Evolutionary conservation across 805 yeast species (phyloP).

Genomic region (Danielia oregonensis): DNA sequence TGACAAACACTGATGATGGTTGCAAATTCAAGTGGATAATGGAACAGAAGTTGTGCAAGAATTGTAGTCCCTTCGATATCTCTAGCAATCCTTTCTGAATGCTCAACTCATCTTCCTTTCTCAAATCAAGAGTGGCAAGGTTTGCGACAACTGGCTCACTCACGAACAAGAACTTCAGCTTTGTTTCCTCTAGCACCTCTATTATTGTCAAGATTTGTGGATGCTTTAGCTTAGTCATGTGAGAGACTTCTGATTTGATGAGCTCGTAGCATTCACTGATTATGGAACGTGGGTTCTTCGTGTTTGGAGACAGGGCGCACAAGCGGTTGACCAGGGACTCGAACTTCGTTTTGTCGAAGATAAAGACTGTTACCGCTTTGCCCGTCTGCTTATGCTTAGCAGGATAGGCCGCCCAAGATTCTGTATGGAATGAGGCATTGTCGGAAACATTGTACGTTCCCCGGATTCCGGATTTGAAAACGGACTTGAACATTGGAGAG

Average conservation of each 20-base stretch:
- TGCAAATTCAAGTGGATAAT: constrained; percentile 73
- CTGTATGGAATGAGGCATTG: constrained; percentile 67
- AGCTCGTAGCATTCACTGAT: constrained; percentile 63
- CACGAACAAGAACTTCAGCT: constrained; percentile 72
- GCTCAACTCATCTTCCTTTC: constrained; percentile 60
- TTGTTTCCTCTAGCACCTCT: constrained; percentile 88
- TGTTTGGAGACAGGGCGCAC: constrained; percentile 23
- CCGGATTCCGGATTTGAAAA: constrained; percentile 58
- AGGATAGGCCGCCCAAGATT: constrained; percentile 81
- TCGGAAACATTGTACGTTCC: constrained; percentile 65
- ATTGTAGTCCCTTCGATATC: constrained; percentile 71
- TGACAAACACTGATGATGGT: constrained; percentile 74
- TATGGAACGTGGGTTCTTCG: constrained; percentile 45
- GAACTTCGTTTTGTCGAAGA: constrained; percentile 76
- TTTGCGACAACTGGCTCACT: constrained; percentile 72
- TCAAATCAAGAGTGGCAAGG: constrained; percentile 35
- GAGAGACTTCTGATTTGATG: constrained; percentile 62
- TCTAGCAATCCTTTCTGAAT: constrained; percentile 83
- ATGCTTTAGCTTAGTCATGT: constrained; percentile 79
- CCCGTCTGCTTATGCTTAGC: constrained; percentile 70
- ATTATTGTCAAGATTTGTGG: constrained; percentile 80
- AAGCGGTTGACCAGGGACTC: constrained; percentile 49
- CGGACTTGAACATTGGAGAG: constrained; percentile 53
- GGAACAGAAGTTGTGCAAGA: constrained; percentile 73
- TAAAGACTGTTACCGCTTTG: constrained; percentile 73